A percentile compares a stretch with the other conserved stretches of the same genome.
Evolutionary conservation across 2,329 filamentous ascomycete species (phyloP).

Genomic region (Colletotrichum cereale): DNA sequence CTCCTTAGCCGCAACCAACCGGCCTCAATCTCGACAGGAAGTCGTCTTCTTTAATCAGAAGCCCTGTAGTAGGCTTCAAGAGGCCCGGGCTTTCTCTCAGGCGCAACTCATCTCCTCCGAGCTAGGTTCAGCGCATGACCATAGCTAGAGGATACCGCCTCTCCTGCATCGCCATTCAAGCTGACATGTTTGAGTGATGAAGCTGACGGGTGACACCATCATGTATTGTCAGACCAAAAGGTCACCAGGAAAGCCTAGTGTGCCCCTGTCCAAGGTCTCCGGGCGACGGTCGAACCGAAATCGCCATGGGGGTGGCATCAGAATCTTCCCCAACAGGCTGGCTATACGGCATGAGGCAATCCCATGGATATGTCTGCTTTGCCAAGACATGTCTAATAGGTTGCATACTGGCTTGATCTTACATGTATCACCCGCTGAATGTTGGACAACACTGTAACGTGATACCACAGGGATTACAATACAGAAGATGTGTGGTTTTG

Average conservation of each 20-base stretch:
- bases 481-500: background rate
- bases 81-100: background rate
- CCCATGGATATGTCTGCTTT: background rate
- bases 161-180: no score
- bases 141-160: background rate
- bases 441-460: background rate
- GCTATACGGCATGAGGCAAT: background rate
- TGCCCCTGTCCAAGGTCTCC: no score
- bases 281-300: background rate
- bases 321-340: background rate
- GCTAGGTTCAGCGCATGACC: background rate
- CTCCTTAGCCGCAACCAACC: background rate
- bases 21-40: no score
- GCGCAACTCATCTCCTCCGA: no score
- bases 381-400: fast-evolving
- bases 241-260: background rate
- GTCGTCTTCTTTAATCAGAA: background rate
- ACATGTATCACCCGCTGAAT: background rate
- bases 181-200: background rate
- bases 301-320: no score
- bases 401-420: background rate
- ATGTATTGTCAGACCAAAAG: background rate
- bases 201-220: background rate
- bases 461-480: fast-evolving
- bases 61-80: background rate